A percentile compares a stretch with the other conserved stretches of the same genome.
phyloP scores from a whole-genome alignment of 1,139 yeast genomes.

The Yamadazyma triangularis region DNA sequence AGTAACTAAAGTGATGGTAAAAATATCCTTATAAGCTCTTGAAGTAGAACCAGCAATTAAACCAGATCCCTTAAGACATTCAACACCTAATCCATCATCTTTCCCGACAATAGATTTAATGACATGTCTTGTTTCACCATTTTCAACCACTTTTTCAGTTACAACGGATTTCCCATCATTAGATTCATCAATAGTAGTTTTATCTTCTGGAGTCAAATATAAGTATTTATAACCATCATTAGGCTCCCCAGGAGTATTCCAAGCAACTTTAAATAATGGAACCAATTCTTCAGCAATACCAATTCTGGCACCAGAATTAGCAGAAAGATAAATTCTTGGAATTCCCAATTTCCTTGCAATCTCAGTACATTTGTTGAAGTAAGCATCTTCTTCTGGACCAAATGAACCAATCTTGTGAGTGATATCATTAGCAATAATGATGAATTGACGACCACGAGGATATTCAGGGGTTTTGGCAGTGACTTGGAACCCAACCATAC shows the following conservation, averaged over 20 bases:
- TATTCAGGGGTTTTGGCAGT: constrained; percentile 94
- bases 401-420: constrained; percentile 97
- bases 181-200: constrained; percentile 52
- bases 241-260: constrained; percentile 77
- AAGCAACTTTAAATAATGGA: constrained; percentile 84
- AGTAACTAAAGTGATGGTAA: constrained; percentile 92
- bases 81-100: constrained; percentile 97
- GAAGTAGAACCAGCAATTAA: constrained; percentile 98
- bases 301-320: constrained; percentile 98
- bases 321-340: constrained; percentile 92
- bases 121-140: constrained; percentile 76
- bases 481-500: constrained; percentile 96
- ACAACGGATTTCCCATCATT: constrained; percentile 61
- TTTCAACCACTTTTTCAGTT: constrained; percentile 77
- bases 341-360: constrained; percentile 86
- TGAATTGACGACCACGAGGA: constrained; percentile 91
- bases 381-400: constrained; percentile 94
- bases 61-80: constrained; percentile 96
- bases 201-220: constrained; percentile 70
- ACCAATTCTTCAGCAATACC: constrained; percentile 96
- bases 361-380: constrained; percentile 89
- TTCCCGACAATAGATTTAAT: constrained; percentile 87
- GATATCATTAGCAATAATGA: constrained; percentile 92
- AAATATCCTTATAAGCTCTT: constrained; percentile 94
- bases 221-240: constrained; percentile 87